These are phyloP conservation scores for Fonsecaea nubica DNA, from an alignment of 2,329 filamentous ascomycete genomes.

Conservation along the genomic window DNA sequence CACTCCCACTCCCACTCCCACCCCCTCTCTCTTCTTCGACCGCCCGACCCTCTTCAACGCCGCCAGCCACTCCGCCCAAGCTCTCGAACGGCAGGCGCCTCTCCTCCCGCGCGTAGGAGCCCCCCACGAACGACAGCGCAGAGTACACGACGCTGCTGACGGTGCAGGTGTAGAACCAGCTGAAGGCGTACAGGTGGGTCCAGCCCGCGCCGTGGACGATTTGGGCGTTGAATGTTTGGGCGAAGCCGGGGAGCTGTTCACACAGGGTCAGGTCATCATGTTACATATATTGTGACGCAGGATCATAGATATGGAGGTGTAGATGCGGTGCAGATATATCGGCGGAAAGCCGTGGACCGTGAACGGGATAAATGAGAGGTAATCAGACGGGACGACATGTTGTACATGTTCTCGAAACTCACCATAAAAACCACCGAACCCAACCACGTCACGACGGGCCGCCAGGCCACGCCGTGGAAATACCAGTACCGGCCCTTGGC, in stretches of 20 bases:
- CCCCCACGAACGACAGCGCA: constrained; percentile 19
- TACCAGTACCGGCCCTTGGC: constrained; percentile 30
- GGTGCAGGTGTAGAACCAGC: constrained; percentile 29
- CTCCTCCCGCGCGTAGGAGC: constrained; percentile 21
- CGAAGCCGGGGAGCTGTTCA: constrained; percentile 26
- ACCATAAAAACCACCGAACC: constrained; percentile 41
- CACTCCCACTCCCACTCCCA: constrained; percentile 10
- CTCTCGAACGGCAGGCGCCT: constrained; percentile 27
- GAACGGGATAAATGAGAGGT: no score
- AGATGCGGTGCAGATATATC: no score
- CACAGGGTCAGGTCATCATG: no score
- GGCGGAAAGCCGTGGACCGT: no score
- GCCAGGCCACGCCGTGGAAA: constrained; percentile 58
- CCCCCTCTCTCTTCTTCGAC: constrained; percentile 9
- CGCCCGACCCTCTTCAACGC: constrained; percentile 3
- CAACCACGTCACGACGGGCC: constrained; percentile 61
- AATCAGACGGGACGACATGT: no score
- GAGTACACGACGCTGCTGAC: constrained; percentile 32
- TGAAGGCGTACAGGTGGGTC: constrained; percentile 26
- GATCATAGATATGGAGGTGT: no score
- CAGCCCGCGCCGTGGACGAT: constrained; percentile 13
- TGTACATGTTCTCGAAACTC: neutral
- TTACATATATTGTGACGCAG: no score
- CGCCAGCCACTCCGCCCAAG: neutral
- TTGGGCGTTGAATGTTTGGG: constrained; percentile 19